These are phyloP conservation scores for Monosporascus ibericus DNA, from an alignment of 2,329 filamentous ascomycete genomes.

Conservation along the genomic window DNA sequence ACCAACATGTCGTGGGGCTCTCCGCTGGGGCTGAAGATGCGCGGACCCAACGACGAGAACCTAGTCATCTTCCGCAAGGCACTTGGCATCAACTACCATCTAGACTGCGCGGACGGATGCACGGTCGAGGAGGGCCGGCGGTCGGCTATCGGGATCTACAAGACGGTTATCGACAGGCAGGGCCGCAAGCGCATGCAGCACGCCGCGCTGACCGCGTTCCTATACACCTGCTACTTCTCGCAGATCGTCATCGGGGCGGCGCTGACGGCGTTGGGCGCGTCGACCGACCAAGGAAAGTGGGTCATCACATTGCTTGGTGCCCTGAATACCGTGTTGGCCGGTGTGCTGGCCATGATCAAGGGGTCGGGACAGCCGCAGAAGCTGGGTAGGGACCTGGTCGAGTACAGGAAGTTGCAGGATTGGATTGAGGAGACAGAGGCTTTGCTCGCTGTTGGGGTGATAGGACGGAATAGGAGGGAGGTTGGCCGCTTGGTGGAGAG, in stretches of 20 bases:
- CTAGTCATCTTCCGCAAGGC: slow-evolving; percentile 37
- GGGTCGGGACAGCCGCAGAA: slow-evolving; percentile 44
- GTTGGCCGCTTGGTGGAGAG: slow-evolving; percentile 36
- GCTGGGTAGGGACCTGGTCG: slow-evolving; percentile 39
- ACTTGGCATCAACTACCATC: slow-evolving; percentile 34
- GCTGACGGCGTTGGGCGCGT: slow-evolving; percentile 39
- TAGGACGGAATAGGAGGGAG: slow-evolving; percentile 36
- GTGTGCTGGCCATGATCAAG: slow-evolving; percentile 51
- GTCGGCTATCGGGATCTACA: slow-evolving; percentile 35
- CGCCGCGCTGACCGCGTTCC: slow-evolving; percentile 26
- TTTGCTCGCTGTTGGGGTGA: slow-evolving; percentile 33
- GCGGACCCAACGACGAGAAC: slow-evolving; percentile 30
- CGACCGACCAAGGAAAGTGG: slow-evolving; percentile 41
- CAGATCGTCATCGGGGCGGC: slow-evolving; percentile 43
- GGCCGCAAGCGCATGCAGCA: slow-evolving; percentile 27
- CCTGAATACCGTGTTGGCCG: slow-evolving; percentile 56
- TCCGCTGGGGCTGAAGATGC: slow-evolving; percentile 30
- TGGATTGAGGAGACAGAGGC: slow-evolving; percentile 50
- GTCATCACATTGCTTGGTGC: slow-evolving; percentile 54
- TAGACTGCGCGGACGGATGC: slow-evolving; percentile 11
- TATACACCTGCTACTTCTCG: slow-evolving; percentile 36
- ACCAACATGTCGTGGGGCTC: slow-evolving; percentile 29
- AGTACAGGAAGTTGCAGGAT: slow-evolving; percentile 41
- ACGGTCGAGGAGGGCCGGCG: slow-evolving; percentile 29
- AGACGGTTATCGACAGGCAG: slow-evolving; percentile 28